Evolutionary conservation across 495 filamentous ascomycete genomes (phyloP).

Genomic region (Hypoxylon intermedium): DNA sequence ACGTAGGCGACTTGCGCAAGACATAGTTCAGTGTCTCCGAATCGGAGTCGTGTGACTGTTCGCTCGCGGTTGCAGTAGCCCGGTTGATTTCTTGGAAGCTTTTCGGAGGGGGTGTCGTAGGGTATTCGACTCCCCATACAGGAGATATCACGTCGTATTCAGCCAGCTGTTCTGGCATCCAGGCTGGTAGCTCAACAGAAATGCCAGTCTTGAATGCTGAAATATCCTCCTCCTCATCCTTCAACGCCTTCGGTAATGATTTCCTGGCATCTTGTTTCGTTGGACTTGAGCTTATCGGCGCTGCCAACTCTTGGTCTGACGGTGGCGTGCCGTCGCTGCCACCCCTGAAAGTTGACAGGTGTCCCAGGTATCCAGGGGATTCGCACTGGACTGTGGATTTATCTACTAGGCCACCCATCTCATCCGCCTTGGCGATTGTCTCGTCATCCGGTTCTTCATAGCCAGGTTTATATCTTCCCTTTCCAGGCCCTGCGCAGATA

Average conservation of each 20-base stretch:
- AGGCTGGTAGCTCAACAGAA: conserved; percentile 11
- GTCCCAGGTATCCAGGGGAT: no score
- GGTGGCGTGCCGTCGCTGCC: conserved; percentile 14
- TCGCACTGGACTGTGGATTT: no score
- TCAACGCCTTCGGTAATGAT: no score
- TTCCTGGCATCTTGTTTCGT: background rate
- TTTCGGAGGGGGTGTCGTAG: conserved; percentile 9
- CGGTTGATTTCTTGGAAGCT: conserved; percentile 32
- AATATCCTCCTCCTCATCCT: background rate
- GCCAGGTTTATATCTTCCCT: no score
- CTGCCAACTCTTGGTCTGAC: conserved; percentile 21
- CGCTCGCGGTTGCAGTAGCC: background rate
- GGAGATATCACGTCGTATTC: conserved; percentile 12
- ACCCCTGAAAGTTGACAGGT: no score
- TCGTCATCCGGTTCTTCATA: no score
- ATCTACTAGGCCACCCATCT: no score
- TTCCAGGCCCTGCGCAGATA: no score
- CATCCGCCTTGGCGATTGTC: no score
- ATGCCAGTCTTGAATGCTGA: conserved; percentile 4
- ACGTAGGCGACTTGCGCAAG: conserved; percentile 15
- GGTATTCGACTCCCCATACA: background rate
- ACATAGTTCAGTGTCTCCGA: conserved; percentile 23
- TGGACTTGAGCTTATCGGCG: conserved; percentile 19
- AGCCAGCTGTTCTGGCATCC: conserved; percentile 8
- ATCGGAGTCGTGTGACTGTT: conserved; percentile 7